These are phyloP conservation scores for Allantophomopsis lycopodina DNA, from an alignment of 2,329 filamentous ascomycete species.

Conservation along the genomic window DNA sequence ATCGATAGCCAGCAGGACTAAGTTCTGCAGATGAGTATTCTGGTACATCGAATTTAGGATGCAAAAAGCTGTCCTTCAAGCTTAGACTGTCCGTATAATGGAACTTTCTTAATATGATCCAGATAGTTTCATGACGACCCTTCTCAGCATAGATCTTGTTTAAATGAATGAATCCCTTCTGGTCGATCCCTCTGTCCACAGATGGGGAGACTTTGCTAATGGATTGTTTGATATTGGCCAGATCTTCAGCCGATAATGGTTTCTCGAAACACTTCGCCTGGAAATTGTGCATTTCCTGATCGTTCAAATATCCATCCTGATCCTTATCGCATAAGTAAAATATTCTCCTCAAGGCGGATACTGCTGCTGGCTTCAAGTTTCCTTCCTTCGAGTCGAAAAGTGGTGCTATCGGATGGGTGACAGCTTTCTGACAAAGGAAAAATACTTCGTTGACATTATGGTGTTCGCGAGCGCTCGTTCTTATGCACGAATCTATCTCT, in stretches of 20 bases:
- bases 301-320: conserved; percentile 83
- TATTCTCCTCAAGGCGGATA: conserved; percentile 74
- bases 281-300: conserved; percentile 82
- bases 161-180: conserved; percentile 72
- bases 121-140: conserved; percentile 93
- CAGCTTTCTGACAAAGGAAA: conserved; percentile 95
- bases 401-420: conserved; percentile 92
- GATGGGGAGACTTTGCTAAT: conserved; percentile 57
- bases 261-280: conserved; percentile 90
- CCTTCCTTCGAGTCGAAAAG: conserved; percentile 93
- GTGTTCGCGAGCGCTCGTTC: conserved; percentile 83
- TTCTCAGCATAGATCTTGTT: conserved; percentile 98
- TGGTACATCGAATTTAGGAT: conserved; percentile 88
- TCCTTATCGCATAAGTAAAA: conserved; percentile 97
- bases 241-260: conserved; percentile 63
- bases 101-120: conserved; percentile 90
- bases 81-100: conserved; percentile 94
- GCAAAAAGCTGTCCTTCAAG: conserved; percentile 79
- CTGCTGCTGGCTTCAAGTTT: conserved; percentile 74
- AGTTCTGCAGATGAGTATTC: conserved; percentile 87
- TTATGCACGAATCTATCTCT: conserved; percentile 95
- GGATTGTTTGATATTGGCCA: conserved; percentile 82
- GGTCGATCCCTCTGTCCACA: conserved; percentile 60
- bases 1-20: conserved; percentile 86
- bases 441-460: conserved; percentile 94